These are phyloP conservation scores for Xerocomus brunneocitrinus DNA, from an alignment of 768 basidiomycete genomes.

Conservation along the genomic window DNA sequence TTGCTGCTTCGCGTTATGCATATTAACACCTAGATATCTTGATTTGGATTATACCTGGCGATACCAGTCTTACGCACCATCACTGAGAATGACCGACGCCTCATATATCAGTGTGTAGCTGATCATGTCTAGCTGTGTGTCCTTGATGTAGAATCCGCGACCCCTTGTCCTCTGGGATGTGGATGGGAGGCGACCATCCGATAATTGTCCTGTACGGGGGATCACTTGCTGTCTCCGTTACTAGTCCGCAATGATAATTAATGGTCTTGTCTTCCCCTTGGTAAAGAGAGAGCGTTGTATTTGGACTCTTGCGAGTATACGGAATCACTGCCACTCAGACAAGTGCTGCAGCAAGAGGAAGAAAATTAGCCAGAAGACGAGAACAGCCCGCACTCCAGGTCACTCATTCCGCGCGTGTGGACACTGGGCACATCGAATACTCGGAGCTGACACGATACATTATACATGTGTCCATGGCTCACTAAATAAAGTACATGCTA, in stretches of 20 bases:
- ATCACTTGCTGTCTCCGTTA: slow-evolving; percentile 11
- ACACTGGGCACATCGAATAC: slow-evolving; percentile 24
- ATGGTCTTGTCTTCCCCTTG: background rate
- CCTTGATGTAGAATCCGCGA: background rate
- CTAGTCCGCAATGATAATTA: background rate
- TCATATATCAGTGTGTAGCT: slow-evolving; percentile 4
- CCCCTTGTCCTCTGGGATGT: background rate
- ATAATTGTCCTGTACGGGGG: slow-evolving; percentile 24
- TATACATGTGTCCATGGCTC: too few species aligned
- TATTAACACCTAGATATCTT: background rate
- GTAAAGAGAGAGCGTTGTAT: slow-evolving; percentile 4
- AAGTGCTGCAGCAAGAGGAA: slow-evolving; percentile 24
- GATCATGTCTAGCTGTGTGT: slow-evolving; percentile 8
- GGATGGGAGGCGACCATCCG: slow-evolving; percentile 11
- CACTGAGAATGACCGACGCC: background rate
- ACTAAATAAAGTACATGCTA: too few species aligned
- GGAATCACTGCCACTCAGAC: slow-evolving; percentile 11
- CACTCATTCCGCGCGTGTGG: background rate
- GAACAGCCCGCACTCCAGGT: background rate
- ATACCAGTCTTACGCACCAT: too few species aligned
- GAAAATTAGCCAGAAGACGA: slow-evolving; percentile 6
- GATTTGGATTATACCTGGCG: too few species aligned
- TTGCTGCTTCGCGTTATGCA: background rate
- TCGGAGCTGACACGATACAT: slow-evolving; percentile 5
- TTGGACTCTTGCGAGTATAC: slow-evolving; percentile 2